Percentiles rank a stretch among this genome's conserved stretches.
Conservation (phyloP, 2,329 filamentous ascomycete species). For the Penicillium sp. region DNA sequence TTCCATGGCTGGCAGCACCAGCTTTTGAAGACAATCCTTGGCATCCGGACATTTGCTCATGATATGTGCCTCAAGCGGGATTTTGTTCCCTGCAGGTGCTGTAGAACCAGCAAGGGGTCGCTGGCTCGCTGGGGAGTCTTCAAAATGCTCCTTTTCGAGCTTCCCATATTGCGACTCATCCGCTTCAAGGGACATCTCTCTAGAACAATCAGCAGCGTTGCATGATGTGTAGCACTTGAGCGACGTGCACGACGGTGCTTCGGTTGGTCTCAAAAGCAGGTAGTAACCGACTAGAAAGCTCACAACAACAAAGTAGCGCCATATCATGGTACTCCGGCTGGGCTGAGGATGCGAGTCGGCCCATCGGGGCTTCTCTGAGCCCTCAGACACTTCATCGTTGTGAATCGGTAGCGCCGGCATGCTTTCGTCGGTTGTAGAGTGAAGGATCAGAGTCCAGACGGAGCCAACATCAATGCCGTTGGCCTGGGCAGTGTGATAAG, state of each 20-base stretch:
- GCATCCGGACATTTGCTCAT: slow-evolving; percentile 98
- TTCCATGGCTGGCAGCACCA: slow-evolving; percentile 87
- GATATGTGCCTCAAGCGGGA: slow-evolving; percentile 90
- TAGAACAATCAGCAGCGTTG: not conserved
- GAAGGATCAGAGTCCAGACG: not conserved
- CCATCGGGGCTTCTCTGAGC: not conserved
- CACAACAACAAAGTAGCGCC: slow-evolving; percentile 10
- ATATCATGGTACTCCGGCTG: slow-evolving; percentile 5
- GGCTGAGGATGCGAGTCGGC: not conserved
- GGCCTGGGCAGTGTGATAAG: not conserved
- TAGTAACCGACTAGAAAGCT: slow-evolving; percentile 17
- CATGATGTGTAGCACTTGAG: not conserved
- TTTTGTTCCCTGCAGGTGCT: slow-evolving; percentile 32
- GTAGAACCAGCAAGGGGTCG: not conserved
- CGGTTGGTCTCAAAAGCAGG: slow-evolving; percentile 11
- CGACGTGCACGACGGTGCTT: slow-evolving; percentile 3
- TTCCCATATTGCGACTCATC: not conserved
- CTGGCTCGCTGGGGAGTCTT: not conserved
- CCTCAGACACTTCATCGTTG: slow-evolving; percentile 9
- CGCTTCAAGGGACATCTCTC: not conserved
- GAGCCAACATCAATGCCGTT: not conserved
- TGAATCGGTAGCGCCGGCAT: slow-evolving; percentile 27
- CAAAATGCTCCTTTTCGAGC: not conserved
- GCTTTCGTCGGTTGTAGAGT: not conserved
- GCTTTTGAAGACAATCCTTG: slow-evolving; percentile 72